These are phyloP conservation scores for Hypomontagnella monticulosa DNA, from an alignment of 495 filamentous ascomycete species.

Conservation along the genomic window DNA sequence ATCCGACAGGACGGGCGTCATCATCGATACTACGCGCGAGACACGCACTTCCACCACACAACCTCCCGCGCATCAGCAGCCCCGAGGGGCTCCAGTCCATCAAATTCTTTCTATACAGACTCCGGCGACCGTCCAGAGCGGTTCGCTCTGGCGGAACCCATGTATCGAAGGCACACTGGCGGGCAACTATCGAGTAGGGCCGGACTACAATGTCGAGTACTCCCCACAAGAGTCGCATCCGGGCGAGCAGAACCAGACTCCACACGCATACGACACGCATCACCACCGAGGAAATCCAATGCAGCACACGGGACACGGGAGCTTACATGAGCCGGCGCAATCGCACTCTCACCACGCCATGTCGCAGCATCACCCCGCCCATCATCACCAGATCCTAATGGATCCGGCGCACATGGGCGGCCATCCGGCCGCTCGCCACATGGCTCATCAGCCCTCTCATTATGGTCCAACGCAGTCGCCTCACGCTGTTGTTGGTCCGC, in stretches of 20 bases:
- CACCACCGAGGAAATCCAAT: conserved; percentile 52
- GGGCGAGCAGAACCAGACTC: conserved; percentile 61
- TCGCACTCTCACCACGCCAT: conserved; percentile 58
- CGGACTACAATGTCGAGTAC: conserved; percentile 72
- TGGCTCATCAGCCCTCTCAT: conserved; percentile 59
- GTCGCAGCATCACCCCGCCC: conserved; percentile 61
- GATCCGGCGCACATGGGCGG: conserved; percentile 57
- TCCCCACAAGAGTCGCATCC: conserved; percentile 67
- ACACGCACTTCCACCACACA: conserved; percentile 36
- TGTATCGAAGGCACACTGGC: conserved; percentile 74
- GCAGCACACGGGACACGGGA: conserved; percentile 54
- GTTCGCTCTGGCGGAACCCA: conserved; percentile 77
- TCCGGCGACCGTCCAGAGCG: conserved; percentile 73
- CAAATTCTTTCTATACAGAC: conserved; percentile 64
- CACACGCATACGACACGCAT: conserved; percentile 63
- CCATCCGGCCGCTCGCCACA: conserved; percentile 55
- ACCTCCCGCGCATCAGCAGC: conserved; percentile 45
- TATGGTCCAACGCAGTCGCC: conserved; percentile 54
- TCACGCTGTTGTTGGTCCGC: conserved; percentile 53
- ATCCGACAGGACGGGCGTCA: conserved; percentile 44
- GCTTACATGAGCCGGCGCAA: conserved; percentile 56
- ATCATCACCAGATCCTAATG: conserved; percentile 60
- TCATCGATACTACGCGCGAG: conserved; percentile 45
- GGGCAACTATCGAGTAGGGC: conserved; percentile 68
- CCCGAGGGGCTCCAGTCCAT: conserved; percentile 57